Conservation (phyloP, 1,284 basidiomycete genomes). For the Cryptococcus hybrid region DNA sequence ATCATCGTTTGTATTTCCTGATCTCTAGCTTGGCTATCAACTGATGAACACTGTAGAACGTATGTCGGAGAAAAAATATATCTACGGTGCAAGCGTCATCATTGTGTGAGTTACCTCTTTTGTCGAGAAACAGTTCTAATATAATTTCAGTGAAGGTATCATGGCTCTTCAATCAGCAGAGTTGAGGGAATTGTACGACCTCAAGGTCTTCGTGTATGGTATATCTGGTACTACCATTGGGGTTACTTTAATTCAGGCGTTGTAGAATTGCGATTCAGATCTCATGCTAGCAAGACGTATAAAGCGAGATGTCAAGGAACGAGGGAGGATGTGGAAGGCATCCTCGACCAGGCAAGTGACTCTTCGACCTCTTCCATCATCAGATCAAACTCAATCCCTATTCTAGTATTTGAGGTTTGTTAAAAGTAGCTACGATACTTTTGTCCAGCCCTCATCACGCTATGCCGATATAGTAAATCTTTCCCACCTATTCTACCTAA, state of each 20-base stretch:
- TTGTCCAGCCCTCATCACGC: slow-evolving; percentile 82
- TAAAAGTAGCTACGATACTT: slow-evolving; percentile 91
- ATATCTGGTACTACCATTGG: not conserved
- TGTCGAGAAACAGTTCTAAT: no score
- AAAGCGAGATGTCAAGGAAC: slow-evolving; percentile 79
- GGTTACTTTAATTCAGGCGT: not conserved
- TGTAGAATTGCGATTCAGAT: slow-evolving; percentile 76
- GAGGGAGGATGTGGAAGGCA: slow-evolving; percentile 82
- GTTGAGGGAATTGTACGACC: slow-evolving; percentile 79
- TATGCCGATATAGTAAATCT: slow-evolving; percentile 78
- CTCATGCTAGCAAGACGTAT: slow-evolving; percentile 95
- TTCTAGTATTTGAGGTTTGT: slow-evolving; percentile 72
- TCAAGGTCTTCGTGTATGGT: slow-evolving; percentile 64
- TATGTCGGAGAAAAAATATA: slow-evolving; percentile 77
- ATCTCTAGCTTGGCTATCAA: no score
- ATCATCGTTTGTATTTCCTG: slow-evolving; percentile 60
- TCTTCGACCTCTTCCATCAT: not conserved
- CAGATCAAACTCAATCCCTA: slow-evolving; percentile 1
- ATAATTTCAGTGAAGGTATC: slow-evolving; percentile 68
- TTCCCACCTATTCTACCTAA: not conserved
- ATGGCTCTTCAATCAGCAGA: slow-evolving; percentile 80
- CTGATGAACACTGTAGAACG: slow-evolving; percentile 55
- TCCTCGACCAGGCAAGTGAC: slow-evolving; percentile 69
- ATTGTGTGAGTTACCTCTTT: slow-evolving; percentile 59
- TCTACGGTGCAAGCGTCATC: slow-evolving; percentile 94